Conservation (phyloP, 164 flowering plant genomes). For the Akebia trifoliata region DNA sequence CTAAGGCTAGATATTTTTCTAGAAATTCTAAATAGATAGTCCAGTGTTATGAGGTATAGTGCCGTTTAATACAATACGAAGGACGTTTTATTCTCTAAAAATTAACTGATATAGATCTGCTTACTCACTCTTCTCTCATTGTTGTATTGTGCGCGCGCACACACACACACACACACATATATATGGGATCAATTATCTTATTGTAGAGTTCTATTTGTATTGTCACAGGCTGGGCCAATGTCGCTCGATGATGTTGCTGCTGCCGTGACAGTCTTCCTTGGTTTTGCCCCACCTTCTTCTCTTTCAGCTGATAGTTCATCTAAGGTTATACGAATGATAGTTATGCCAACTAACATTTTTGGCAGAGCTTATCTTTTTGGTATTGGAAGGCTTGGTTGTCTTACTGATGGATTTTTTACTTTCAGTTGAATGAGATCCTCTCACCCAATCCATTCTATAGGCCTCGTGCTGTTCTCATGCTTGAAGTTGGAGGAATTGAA, state of each 20-base stretch:
- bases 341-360: not conserved
- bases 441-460: conserved; percentile 82
- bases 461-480: conserved; percentile 72
- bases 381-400: not conserved
- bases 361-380: not conserved
- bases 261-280: conserved; percentile 80
- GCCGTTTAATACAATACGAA: no score
- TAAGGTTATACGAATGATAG: conserved; percentile 37
- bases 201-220: conserved; percentile 2
- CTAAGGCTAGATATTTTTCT: no score
- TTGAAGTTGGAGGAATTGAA: conserved; percentile 60
- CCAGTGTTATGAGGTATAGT: no score
- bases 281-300: conserved; percentile 67
- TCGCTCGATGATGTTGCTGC: conserved; percentile 66
- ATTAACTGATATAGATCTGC: no score
- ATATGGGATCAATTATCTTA: not conserved
- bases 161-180: no score
- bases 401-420: conserved; percentile 4
- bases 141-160: no score
- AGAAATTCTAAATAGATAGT: no score
- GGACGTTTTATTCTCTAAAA: no score
- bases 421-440: conserved; percentile 80
- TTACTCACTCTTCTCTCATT: no score
- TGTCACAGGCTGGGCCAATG: conserved; percentile 44
- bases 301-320: conserved; percentile 61